These are phyloP conservation scores for Ceratocystis papillata DNA, from an alignment of 2,329 filamentous ascomycete species.

Conservation along the genomic window DNA sequence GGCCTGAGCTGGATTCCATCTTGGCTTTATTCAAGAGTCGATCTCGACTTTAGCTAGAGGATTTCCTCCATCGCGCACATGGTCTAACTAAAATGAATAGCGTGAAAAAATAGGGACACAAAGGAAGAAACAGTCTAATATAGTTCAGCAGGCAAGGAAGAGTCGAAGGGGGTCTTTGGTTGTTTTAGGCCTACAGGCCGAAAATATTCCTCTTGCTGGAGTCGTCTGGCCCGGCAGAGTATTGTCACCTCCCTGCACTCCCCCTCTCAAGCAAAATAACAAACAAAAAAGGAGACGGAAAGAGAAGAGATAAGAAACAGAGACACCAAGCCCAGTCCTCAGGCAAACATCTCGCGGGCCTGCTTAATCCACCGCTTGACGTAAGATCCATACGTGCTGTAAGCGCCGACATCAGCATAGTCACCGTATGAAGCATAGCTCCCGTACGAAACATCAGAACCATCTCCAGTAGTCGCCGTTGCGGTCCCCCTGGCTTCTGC, in stretches of 20 bases:
- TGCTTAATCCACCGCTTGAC: slow-evolving; percentile 18
- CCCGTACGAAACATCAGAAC: neutral
- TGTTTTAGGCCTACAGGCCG: neutral
- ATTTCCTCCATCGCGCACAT: neutral
- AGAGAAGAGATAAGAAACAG: neutral
- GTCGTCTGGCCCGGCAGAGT: neutral
- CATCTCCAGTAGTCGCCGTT: neutral
- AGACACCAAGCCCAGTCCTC: neutral
- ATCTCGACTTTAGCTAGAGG: too few relatives aligned
- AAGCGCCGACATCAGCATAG: slow-evolving; percentile 13
- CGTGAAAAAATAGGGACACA: neutral
- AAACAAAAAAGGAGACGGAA: neutral
- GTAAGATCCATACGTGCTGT: slow-evolving; percentile 11
- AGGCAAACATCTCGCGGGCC: neutral
- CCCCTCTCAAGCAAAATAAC: neutral
- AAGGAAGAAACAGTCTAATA: neutral
- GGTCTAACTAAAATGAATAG: slow-evolving; percentile 4
- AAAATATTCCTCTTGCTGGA: neutral
- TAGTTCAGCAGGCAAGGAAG: neutral
- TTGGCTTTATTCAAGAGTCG: neutral
- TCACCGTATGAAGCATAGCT: slow-evolving; percentile 19
- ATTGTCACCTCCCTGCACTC: neutral
- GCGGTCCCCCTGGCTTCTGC: neutral
- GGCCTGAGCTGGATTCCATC: neutral
- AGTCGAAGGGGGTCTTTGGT: too few relatives aligned